These are phyloP conservation scores for Blepharisma japonicum DNA, from an alignment of 73 alveolate genomes.

Conservation along the genomic window DNA sequence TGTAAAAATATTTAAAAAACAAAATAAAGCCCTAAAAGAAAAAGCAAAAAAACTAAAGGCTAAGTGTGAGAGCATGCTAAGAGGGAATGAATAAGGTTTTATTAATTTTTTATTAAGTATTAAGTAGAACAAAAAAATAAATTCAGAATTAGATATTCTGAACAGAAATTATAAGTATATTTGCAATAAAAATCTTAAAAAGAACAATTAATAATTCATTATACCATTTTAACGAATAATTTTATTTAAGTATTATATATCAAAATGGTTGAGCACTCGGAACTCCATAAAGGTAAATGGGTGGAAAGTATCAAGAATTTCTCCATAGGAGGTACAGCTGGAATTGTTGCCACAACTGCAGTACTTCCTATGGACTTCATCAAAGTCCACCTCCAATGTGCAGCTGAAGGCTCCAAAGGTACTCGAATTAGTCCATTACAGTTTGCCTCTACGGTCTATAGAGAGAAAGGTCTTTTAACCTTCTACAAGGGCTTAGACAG, in stretches of 20 bases:
- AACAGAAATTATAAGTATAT: too few species aligned
- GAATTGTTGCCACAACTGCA: constrained; percentile 68
- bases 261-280: constrained; percentile 31
- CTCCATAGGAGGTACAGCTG: constrained; percentile 75
- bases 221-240: too few species aligned
- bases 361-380: constrained; percentile 78
- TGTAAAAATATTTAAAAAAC: background rate
- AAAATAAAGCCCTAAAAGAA: background rate
- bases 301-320: constrained; percentile 48
- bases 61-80: too few species aligned
- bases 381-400: constrained; percentile 75
- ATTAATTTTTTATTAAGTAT: too few species aligned
- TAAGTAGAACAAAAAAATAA: too few species aligned
- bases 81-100: too few species aligned
- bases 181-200: too few species aligned
- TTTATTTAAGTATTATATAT: background rate
- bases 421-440: constrained; percentile 47
- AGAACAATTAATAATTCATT: too few species aligned
- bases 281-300: background rate
- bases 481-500: constrained; percentile 69
- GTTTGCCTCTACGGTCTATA: constrained; percentile 57
- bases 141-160: too few species aligned
- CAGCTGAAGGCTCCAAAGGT: constrained; percentile 62
- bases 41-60: too few species aligned
- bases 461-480: constrained; percentile 60